These are phyloP conservation scores for Kluyveromyces starmeri DNA, from an alignment of 805 yeast genomes.

Conservation along the genomic window DNA sequence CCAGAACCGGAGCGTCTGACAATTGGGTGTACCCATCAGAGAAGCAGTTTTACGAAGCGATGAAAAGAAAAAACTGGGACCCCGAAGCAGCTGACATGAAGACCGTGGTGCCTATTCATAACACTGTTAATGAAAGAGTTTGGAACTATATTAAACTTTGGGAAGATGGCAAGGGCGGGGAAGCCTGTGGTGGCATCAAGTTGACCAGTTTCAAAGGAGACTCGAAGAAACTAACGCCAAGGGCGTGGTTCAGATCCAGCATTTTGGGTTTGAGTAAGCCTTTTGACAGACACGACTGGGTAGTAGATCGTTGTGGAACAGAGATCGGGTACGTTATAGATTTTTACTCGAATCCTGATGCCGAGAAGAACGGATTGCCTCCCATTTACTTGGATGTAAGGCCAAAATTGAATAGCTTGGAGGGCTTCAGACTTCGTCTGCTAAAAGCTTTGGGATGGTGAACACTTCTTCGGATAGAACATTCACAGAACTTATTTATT, in stretches of 20 bases:
- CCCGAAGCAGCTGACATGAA: constrained; percentile 80
- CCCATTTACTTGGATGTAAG: constrained; percentile 78
- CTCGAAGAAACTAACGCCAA: constrained; percentile 74
- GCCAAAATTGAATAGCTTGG: constrained; percentile 76
- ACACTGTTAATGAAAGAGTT: constrained; percentile 85
- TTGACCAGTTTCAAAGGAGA: constrained; percentile 86
- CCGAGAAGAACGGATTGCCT: constrained; percentile 31
- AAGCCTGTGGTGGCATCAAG: constrained; percentile 75
- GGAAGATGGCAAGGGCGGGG: constrained; percentile 58
- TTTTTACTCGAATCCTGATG: constrained; percentile 47
- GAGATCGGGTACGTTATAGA: constrained; percentile 87
- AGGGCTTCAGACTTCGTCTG: constrained; percentile 69
- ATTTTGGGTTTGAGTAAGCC: constrained; percentile 68
- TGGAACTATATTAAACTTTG: constrained; percentile 79
- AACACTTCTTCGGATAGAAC: too few species aligned
- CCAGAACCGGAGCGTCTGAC: constrained; percentile 54
- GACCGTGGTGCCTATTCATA: constrained; percentile 88
- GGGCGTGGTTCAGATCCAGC: constrained; percentile 61
- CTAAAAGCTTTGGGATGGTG: constrained; percentile 49
- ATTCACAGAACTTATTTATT: too few species aligned
- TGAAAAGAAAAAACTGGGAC: constrained; percentile 83
- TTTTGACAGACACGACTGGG: constrained; percentile 96
- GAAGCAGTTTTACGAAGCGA: constrained; percentile 88
- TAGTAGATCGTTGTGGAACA: constrained; percentile 73
- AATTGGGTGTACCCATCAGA: constrained; percentile 97